Percentiles rank a stretch among this genome's conserved stretches.
phyloP scores from a whole-genome alignment of 306 rosid species.

The Vicia sativa region DNA sequence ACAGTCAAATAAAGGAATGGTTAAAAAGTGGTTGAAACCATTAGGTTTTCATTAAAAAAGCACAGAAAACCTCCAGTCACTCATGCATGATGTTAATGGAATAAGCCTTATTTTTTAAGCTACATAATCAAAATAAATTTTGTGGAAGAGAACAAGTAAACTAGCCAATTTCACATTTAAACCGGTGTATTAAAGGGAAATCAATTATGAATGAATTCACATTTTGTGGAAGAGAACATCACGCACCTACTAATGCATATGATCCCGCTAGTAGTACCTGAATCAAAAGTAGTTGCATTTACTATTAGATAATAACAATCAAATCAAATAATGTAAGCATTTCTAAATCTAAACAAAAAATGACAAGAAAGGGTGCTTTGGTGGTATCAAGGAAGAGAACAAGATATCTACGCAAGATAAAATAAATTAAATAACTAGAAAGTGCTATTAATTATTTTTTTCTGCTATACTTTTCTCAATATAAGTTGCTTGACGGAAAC shows the following conservation, averaged over 20 bases:
- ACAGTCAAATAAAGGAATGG: conserved; percentile 21
- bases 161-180: too few species aligned
- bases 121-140: conserved; percentile 30
- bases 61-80: not conserved
- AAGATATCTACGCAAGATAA: conserved; percentile 24
- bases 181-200: conserved; percentile 5
- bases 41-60: conserved; percentile 14
- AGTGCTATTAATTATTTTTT: conserved; percentile 15
- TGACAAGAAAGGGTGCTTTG: conserved; percentile 8
- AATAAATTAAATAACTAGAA: conserved; percentile 22
- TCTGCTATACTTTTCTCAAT: not conserved
- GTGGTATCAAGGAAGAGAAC: conserved; percentile 20
- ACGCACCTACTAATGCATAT: conserved; percentile 73
- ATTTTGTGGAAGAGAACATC: conserved; percentile 35
- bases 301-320: conserved; percentile 38
- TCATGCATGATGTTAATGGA: not conserved
- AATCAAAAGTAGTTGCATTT: conserved; percentile 38
- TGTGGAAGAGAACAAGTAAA: too few species aligned
- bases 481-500: conserved; percentile 11
- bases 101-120: conserved; percentile 17
- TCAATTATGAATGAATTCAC: conserved; percentile 7
- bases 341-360: conserved; percentile 34
- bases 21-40: conserved; percentile 20
- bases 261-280: conserved; percentile 70
- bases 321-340: conserved; percentile 24